phyloP scores from a whole-genome alignment of 768 basidiomycete species.

The button mushroom (Agaricus bisporus) region DNA sequence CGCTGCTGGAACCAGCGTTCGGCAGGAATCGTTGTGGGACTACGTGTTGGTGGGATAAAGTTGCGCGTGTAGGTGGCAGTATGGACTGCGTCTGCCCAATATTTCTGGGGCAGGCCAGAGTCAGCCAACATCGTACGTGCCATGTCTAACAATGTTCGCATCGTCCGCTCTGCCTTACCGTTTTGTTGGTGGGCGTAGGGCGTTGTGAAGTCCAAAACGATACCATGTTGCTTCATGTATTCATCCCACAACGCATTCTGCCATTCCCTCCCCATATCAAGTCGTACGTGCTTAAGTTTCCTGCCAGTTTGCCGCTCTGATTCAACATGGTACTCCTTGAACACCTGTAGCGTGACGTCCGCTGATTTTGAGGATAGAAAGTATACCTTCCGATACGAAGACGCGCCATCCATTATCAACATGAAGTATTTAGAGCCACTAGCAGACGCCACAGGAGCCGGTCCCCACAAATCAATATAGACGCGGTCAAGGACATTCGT shows the following conservation, averaged over 20 bases:
- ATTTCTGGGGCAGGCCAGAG: slow-evolving; percentile 14
- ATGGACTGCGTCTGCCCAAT: slow-evolving; percentile 12
- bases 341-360: slow-evolving; percentile 8
- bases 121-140: slow-evolving; percentile 18
- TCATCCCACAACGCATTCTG: not conserved
- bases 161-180: slow-evolving; percentile 22
- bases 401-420: slow-evolving; percentile 16
- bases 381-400: slow-evolving; percentile 7
- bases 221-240: not conserved
- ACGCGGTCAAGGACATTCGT: slow-evolving; percentile 13
- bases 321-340: slow-evolving; percentile 10
- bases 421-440: slow-evolving; percentile 20
- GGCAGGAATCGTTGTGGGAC: slow-evolving; percentile 3
- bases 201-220: slow-evolving; percentile 15
- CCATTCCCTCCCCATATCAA: slow-evolving; percentile 14
- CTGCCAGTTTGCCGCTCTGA: slow-evolving; percentile 15
- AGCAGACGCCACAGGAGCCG: slow-evolving; percentile 9
- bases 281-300: slow-evolving; percentile 8
- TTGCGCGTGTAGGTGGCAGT: slow-evolving; percentile 9
- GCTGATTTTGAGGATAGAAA: slow-evolving; percentile 20
- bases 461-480: slow-evolving; percentile 22
- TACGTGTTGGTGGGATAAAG: slow-evolving; percentile 6
- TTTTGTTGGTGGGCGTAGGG: slow-evolving; percentile 25
- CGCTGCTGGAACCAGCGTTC: too few relatives aligned
- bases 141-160: slow-evolving; percentile 20